Evolutionary conservation across 768 basidiomycete genomes (phyloP).

Genomic region (Dioszegia aurantiaca): DNA sequence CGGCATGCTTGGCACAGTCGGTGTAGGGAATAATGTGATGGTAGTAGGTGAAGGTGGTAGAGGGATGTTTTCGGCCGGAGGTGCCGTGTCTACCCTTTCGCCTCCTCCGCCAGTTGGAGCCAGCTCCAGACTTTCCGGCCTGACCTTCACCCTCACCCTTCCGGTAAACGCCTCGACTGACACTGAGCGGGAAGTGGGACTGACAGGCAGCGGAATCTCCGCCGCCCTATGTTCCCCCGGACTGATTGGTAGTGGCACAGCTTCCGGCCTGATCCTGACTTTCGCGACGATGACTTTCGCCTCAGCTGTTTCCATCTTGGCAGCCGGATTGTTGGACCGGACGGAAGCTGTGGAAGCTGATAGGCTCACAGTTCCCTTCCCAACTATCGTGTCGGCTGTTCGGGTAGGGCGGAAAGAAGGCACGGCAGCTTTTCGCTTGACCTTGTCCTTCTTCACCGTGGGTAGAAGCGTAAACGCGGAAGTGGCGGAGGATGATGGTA

Average conservation of each 20-base stretch:
- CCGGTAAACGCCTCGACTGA: slow-evolving; percentile 3
- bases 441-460: slow-evolving; percentile 33
- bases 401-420: slow-evolving; percentile 34
- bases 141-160: slow-evolving; percentile 1
- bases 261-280: slow-evolving; percentile 28
- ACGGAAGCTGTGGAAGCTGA: slow-evolving; percentile 11
- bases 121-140: neutral
- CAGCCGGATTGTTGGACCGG: no score
- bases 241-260: slow-evolving; percentile 23
- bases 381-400: neutral
- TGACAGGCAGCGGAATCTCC: slow-evolving; percentile 27
- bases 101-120: neutral
- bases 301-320: no score
- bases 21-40: neutral
- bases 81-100: neutral
- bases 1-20: no score
- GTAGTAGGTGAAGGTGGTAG: slow-evolving; percentile 12
- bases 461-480: slow-evolving; percentile 22
- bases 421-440: slow-evolving; percentile 36
- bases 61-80: neutral
- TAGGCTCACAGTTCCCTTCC: neutral
- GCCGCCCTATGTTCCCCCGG: slow-evolving; percentile 15
- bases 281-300: slow-evolving; percentile 13
- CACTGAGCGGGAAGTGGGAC: no score
- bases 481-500: neutral